Percentiles rank a stretch among this genome's conserved stretches.
phyloP scores from a whole-genome alignment of 1,284 basidiomycete species.

The Exsudoporus floridanus region DNA sequence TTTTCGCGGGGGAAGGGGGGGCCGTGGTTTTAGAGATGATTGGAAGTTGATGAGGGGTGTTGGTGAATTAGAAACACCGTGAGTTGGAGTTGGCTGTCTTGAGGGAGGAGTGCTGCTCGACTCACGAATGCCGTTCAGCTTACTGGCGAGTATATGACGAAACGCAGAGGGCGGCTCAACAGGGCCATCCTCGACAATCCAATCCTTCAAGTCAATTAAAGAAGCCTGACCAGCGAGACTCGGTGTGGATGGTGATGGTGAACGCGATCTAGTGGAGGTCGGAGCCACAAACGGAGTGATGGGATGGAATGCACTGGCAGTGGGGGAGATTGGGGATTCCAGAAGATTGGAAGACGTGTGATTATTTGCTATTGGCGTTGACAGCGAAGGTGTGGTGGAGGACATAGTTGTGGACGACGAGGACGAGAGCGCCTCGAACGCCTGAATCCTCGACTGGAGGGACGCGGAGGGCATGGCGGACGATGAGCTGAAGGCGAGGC shows the following conservation, averaged over 20 bases:
- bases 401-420: slow-evolving; percentile 16
- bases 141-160: slow-evolving; percentile 18
- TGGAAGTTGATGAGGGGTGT: slow-evolving; percentile 59
- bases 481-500: neutral
- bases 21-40: slow-evolving; percentile 42
- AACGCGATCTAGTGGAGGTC: slow-evolving; percentile 40
- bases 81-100: slow-evolving; percentile 4
- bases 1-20: slow-evolving; percentile 67
- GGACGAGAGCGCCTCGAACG: slow-evolving; percentile 46
- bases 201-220: slow-evolving; percentile 70
- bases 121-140: slow-evolving; percentile 30
- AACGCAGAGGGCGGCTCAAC: slow-evolving; percentile 26
- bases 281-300: slow-evolving; percentile 33
- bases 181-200: slow-evolving; percentile 66
- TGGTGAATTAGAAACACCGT: slow-evolving; percentile 12
- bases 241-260: slow-evolving; percentile 56
- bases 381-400: neutral
- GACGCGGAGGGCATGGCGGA: slow-evolving; percentile 50
- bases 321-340: slow-evolving; percentile 48
- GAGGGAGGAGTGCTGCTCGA: slow-evolving; percentile 24
- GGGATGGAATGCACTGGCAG: slow-evolving; percentile 38
- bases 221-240: slow-evolving; percentile 58
- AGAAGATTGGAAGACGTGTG: slow-evolving; percentile 34
- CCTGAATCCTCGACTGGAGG: slow-evolving; percentile 57
- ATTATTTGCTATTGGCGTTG: neutral